Evolutionary conservation across 208 protist genomes (phyloP), one percentile per base, ranked within the genome.

Genomic region (Acanthamoeba polyphaga): DNA sequence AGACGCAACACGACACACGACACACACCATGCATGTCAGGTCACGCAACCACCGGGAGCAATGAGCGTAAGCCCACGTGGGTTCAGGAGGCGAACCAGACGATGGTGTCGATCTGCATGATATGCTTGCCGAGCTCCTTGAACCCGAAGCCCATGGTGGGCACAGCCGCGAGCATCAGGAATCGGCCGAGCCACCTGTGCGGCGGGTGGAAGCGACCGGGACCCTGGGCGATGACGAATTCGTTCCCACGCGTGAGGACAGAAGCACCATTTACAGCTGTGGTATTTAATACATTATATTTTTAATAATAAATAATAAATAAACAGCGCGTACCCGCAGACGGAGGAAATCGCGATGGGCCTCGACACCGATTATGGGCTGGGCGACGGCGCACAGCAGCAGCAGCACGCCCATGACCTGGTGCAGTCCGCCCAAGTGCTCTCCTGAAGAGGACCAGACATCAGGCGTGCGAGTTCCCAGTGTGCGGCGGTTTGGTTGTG

Each of bases 341-440:
- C 87, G 55, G 5, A 92, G 87, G 43, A 78, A 92, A 58, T 76
- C 87, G 27, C 87, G 87, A 76, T 92, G 87, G 55, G 87, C 87
- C 49, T 78, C 62, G 5, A 92, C 62, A 8, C 87, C 87, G n/a
- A 92, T 78, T 38, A 92, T 49, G 13, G 87, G 87, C 62, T 92
- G 87, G 1, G 87, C 87, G 43, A 92, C 13, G 43, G 87, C 87
- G 62, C 55, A 76, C 34, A 92, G 62, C n/a, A 92, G 32, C 29
- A 92, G 60, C 13, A 24, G 32, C n/a, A 92, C 64, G 2, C 87
- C 87, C 62, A 76, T 76, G 24, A 70, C 29, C 27, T 92, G 87
- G 24, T 92, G 87, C 34, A 92, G 27, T 5, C 87, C 87, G 7
- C 49, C 64, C 22, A 76, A 29, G 74, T 92, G 87, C 29, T 78